Conservation (phyloP, 345 rosid species). For the Brassica cretica region DNA sequence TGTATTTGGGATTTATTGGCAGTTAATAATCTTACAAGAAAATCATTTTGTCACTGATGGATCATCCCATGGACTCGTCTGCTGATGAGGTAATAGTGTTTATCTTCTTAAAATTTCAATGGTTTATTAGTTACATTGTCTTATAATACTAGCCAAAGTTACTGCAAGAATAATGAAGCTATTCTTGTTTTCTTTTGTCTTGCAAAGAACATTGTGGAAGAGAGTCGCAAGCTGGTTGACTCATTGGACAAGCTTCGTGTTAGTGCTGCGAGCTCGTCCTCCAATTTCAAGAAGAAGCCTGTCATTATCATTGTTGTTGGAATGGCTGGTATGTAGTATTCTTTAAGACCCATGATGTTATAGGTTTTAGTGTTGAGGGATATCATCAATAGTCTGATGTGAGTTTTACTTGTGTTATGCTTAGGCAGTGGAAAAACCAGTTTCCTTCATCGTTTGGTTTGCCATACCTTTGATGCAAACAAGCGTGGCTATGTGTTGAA, state of each 20-base stretch:
- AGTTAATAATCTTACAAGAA: constrained; percentile 41
- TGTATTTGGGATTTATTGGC: constrained; percentile 39
- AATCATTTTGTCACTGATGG: constrained; percentile 46
- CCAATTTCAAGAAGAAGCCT: constrained; percentile 67
- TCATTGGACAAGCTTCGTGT: constrained; percentile 62
- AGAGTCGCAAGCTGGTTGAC: constrained; percentile 50
- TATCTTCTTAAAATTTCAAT: background rate
- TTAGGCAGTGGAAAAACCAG: constrained; percentile 84
- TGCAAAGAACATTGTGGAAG: constrained; percentile 41
- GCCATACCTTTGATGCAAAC: constrained; percentile 65
- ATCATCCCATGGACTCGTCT: constrained; percentile 51
- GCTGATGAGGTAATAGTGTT: constrained; percentile 26
- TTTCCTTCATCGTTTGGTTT: constrained; percentile 69
- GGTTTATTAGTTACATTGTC: background rate
- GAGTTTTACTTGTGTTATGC: background rate
- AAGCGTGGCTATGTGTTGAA: constrained; percentile 72
- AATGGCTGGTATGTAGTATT: constrained; percentile 63
- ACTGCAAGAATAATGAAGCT: background rate
- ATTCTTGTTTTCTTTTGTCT: constrained; percentile 3
- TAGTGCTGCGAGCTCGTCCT: constrained; percentile 44
- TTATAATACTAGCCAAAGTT: background rate
- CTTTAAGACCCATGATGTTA: background rate
- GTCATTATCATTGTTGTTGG: constrained; percentile 71
- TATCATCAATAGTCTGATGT: constrained; percentile 12
- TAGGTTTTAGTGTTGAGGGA: background rate